Evolutionary conservation across 225 moss, liverwort and hornwort genomes (phyloP).

Genomic region (Pleurozium schreberi): DNA sequence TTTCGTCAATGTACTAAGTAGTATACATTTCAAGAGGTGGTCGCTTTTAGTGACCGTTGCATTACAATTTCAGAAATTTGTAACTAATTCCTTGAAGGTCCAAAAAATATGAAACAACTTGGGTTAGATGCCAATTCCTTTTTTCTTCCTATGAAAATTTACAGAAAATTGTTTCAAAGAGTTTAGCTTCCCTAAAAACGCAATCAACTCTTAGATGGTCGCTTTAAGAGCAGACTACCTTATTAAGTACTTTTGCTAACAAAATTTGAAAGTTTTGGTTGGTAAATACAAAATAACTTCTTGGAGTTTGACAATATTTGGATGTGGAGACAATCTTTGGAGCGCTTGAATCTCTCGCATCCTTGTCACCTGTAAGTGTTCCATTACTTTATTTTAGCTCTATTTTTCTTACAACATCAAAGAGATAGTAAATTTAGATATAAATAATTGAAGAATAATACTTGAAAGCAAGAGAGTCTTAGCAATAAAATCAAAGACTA

Average conservation of each 20-base stretch:
- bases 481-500: background rate
- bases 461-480: background rate
- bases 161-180: too few relatives aligned
- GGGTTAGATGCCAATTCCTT: too few relatives aligned
- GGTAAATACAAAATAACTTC: conserved; percentile 60
- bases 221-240: too few relatives aligned
- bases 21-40: too few relatives aligned
- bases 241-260: background rate
- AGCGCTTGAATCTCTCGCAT: conserved; percentile 73
- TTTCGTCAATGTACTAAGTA: too few relatives aligned
- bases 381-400: background rate
- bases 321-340: conserved; percentile 61
- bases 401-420: background rate
- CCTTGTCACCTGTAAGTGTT: conserved; percentile 31
- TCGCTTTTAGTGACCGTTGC: too few relatives aligned
- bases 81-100: too few relatives aligned
- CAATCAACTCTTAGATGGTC: too few relatives aligned
- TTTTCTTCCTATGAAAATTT: too few relatives aligned
- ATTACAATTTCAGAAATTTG: too few relatives aligned
- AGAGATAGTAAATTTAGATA: background rate
- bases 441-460: background rate
- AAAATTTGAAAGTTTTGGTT: background rate
- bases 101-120: too few relatives aligned
- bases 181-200: too few relatives aligned
- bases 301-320: conserved; percentile 78